Conservation (phyloP, 495 filamentous ascomycete genomes). For the Cetradonia linearis region DNA sequence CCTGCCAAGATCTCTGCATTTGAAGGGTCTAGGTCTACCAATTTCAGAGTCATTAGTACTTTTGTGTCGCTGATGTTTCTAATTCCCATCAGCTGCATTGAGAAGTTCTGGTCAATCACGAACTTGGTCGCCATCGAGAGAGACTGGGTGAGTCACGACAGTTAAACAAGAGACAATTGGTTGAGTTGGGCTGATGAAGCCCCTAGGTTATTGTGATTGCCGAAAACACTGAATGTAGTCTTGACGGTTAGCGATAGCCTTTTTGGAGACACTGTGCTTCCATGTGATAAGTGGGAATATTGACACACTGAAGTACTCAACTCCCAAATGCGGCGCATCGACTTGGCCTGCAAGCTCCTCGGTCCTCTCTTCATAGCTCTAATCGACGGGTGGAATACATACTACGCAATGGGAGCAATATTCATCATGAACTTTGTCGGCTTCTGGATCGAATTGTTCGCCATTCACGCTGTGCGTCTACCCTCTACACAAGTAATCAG, state of each 20-base stretch:
- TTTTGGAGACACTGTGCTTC: no score
- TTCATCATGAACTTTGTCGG: constrained; percentile 34
- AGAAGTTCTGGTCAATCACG: constrained; percentile 39
- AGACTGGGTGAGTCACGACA: constrained; percentile 38
- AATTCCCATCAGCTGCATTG: constrained; percentile 37
- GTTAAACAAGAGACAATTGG: neutral
- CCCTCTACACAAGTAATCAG: neutral
- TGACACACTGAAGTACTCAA: neutral
- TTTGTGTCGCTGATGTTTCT: constrained; percentile 23
- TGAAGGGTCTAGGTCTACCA: constrained; percentile 23
- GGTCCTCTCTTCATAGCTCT: constrained; percentile 50
- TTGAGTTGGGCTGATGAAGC: neutral
- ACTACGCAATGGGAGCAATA: constrained; percentile 40
- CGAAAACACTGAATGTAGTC: constrained; percentile 7
- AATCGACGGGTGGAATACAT: constrained; percentile 37
- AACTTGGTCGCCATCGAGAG: constrained; percentile 49
- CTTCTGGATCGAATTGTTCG: constrained; percentile 47
- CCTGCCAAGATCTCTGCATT: constrained; percentile 31
- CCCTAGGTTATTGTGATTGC: constrained; percentile 31
- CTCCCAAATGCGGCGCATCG: constrained; percentile 55
- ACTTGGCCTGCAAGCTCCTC: constrained; percentile 60
- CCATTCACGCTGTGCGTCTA: constrained; percentile 40
- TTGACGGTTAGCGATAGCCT: neutral
- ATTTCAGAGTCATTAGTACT: constrained; percentile 25
- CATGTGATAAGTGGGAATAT: no score